These are phyloP conservation scores for Aureobasidium sp. DNA, from an alignment of 2,329 filamentous ascomycete species.

Conservation along the genomic window DNA sequence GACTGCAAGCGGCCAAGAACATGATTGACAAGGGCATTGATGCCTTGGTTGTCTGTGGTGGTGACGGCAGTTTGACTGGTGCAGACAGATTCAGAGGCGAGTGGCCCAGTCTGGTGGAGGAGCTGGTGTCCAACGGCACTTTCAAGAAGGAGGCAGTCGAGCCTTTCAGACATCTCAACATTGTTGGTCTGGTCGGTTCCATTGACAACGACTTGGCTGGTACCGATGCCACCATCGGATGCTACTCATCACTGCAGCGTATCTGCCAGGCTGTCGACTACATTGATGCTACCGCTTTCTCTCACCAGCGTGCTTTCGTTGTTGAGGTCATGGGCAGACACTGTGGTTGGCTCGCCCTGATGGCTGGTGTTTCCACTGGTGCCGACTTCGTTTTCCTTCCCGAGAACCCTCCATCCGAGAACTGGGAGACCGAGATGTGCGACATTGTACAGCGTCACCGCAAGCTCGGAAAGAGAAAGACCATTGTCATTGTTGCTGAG, in stretches of 20 bases:
- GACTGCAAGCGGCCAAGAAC: slow-evolving; percentile 84
- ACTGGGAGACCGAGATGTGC: slow-evolving; percentile 88
- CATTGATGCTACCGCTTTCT: slow-evolving; percentile 90
- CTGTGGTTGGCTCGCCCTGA: slow-evolving; percentile 94
- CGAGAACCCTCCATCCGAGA: slow-evolving; percentile 78
- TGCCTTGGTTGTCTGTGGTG: slow-evolving; percentile 91
- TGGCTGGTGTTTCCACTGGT: slow-evolving; percentile 90
- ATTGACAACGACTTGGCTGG: slow-evolving; percentile 97
- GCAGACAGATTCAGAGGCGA: slow-evolving; percentile 89
- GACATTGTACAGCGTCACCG: slow-evolving; percentile 73
- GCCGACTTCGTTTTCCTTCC: slow-evolving; percentile 97
- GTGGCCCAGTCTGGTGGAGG: slow-evolving; percentile 81
- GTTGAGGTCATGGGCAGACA: slow-evolving; percentile 98
- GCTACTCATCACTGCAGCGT: slow-evolving; percentile 84
- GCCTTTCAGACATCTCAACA: slow-evolving; percentile 82
- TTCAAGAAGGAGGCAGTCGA: slow-evolving; percentile 63
- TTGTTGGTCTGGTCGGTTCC: slow-evolving; percentile 90
- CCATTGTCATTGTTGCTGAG: slow-evolving; percentile 95
- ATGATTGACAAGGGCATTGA: slow-evolving; percentile 90
- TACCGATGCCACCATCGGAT: slow-evolving; percentile 95
- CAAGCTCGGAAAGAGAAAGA: slow-evolving; percentile 85
- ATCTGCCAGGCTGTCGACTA: slow-evolving; percentile 96
- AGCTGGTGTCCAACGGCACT: slow-evolving; percentile 69
- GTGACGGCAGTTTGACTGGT: slow-evolving; percentile 91
- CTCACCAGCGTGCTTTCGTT: slow-evolving; percentile 92